Percentiles rank a stretch among this genome's conserved stretches.
phyloP scores from a whole-genome alignment of 495 filamentous ascomycete genomes.

The Aspergillus leporis region DNA sequence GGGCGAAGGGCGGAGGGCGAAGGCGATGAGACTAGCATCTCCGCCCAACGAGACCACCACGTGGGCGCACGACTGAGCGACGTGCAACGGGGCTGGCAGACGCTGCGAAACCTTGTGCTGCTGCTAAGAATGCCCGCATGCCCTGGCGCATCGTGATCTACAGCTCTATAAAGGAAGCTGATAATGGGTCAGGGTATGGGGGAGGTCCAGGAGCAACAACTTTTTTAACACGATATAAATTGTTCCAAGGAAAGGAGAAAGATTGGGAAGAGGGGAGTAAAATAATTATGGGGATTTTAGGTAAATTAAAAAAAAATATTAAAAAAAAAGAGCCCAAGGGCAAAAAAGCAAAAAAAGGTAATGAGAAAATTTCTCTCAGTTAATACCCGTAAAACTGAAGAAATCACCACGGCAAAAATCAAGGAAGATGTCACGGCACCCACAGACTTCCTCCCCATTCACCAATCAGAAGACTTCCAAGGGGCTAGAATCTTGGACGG shows the following conservation, averaged over 20 bases:
- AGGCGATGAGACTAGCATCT: constrained; percentile 52
- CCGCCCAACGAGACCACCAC: constrained; percentile 42
- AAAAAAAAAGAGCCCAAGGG: no score
- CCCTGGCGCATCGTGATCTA: constrained; percentile 30
- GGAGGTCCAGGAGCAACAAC: constrained; percentile 6
- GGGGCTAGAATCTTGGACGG: not conserved
- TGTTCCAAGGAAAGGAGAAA: constrained; percentile 5
- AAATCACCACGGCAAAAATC: not conserved
- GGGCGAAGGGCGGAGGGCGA: constrained; percentile 45
- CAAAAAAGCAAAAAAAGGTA: not conserved
- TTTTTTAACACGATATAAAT: not conserved
- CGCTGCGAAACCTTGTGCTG: constrained; percentile 37
- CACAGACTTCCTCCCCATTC: not conserved
- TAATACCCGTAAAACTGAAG: not conserved
- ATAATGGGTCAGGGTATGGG: constrained; percentile 6
- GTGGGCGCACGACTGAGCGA: constrained; percentile 48
- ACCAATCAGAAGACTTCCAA: not conserved
- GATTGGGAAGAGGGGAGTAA: constrained; percentile 1
- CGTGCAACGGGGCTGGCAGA: constrained; percentile 30
- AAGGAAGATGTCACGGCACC: not conserved
- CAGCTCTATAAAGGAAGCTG: constrained; percentile 16
- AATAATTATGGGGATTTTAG: not conserved
- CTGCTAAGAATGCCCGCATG: constrained; percentile 16
- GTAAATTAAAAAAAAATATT: not conserved
- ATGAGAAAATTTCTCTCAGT: not conserved